Conservation (phyloP, 208 protist species). For the Crithidia bombi region DNA sequence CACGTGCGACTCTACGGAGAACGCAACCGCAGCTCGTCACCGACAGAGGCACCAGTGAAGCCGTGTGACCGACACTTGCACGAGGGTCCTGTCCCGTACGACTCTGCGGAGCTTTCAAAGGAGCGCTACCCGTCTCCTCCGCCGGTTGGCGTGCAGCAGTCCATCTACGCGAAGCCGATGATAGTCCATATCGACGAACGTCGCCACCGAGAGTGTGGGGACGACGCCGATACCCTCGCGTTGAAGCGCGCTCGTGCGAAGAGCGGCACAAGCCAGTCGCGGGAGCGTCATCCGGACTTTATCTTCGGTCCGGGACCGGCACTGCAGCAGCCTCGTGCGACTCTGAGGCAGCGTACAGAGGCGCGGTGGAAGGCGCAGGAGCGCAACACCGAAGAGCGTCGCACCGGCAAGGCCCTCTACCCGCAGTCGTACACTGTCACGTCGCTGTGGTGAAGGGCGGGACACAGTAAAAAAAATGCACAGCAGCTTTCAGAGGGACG, state of each 20-base stretch:
- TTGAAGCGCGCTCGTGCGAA: constrained; percentile 53
- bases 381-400: constrained; percentile 34
- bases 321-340: constrained; percentile 25
- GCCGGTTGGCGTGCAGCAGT: constrained; percentile 50
- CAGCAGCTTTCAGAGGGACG: no score
- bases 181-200: constrained; percentile 41
- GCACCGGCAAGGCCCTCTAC: constrained; percentile 60
- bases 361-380: constrained; percentile 55
- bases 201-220: constrained; percentile 23
- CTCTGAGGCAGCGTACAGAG: constrained; percentile 51
- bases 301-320: constrained; percentile 45
- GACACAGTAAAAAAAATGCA: constrained; percentile 3
- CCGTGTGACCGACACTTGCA: constrained; percentile 35
- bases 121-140: constrained; percentile 73
- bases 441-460: constrained; percentile 53
- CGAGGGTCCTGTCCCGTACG: constrained; percentile 45
- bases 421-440: constrained; percentile 58
- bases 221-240: constrained; percentile 50
- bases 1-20: constrained; percentile 43
- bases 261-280: constrained; percentile 35
- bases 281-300: constrained; percentile 41
- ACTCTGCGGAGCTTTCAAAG: constrained; percentile 43
- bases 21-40: constrained; percentile 41
- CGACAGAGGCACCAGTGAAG: constrained; percentile 14
- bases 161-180: constrained; percentile 34